Evolutionary conservation across 148 eudicot genomes (phyloP).

Genomic region (Cornus suecica): DNA sequence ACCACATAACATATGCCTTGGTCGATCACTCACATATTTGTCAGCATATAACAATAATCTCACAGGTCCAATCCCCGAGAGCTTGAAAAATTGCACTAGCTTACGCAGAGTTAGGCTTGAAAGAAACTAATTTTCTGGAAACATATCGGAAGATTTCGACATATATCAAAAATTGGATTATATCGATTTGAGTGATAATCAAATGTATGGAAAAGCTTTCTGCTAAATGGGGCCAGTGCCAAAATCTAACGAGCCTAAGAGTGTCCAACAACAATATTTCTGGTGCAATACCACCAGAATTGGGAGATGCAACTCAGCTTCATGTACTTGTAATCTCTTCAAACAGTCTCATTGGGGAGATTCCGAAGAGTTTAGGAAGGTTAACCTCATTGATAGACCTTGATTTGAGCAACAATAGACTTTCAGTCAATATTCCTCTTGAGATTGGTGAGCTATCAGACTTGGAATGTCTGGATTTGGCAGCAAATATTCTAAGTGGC

Average conservation of each 20-base stretch:
- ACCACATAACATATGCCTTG: too few species aligned
- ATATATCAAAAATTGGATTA: not conserved
- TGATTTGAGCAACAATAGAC: too few species aligned
- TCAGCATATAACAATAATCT: too few species aligned
- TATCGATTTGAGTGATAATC: slow-evolving; percentile 12
- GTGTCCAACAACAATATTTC: too few species aligned
- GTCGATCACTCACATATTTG: too few species aligned
- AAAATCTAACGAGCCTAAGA: too few species aligned
- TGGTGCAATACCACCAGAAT: slow-evolving; percentile 7
- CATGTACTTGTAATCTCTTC: not conserved
- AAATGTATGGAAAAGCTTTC: slow-evolving; percentile 10
- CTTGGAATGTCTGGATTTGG: not conserved
- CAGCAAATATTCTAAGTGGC: not conserved
- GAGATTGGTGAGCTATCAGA: not conserved
- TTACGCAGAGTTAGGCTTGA: not conserved
- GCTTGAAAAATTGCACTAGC: too few species aligned
- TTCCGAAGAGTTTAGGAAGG: not conserved
- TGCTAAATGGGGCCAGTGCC: slow-evolving; percentile 8
- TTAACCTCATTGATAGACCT: too few species aligned
- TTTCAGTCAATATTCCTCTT: not conserved
- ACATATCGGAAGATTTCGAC: not conserved
- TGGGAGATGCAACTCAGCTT: not conserved
- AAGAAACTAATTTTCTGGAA: not conserved
- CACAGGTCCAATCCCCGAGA: too few species aligned
- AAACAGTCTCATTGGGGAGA: not conserved